phyloP scores from a whole-genome alignment of 257 asterid species.

The Penstemon barbatus region DNA sequence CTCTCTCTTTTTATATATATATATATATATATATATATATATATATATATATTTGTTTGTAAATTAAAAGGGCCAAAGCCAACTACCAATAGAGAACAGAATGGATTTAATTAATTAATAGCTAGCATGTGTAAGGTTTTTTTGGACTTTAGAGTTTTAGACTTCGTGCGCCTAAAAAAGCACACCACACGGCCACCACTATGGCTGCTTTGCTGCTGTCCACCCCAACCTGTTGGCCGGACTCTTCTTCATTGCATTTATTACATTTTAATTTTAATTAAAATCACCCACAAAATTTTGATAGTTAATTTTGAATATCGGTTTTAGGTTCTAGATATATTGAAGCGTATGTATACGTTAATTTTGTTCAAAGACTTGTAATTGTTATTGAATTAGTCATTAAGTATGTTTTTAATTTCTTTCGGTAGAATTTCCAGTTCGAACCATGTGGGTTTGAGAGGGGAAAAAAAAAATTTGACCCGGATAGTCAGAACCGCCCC shows the following conservation, averaged over 20 bases:
- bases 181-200: slow-evolving; percentile 1
- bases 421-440: too few relatives aligned
- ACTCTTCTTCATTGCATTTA: not conserved
- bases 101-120: slow-evolving; percentile 23
- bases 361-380: too few relatives aligned
- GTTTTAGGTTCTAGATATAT: too few relatives aligned
- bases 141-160: slow-evolving; percentile 29
- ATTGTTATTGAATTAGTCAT: too few relatives aligned
- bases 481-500: too few relatives aligned
- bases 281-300: not conserved
- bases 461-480: too few relatives aligned
- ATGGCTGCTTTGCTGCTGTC: not conserved
- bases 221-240: not conserved
- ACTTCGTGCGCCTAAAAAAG: slow-evolving; percentile 26
- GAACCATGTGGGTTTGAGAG: too few relatives aligned
- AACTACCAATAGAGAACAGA: slow-evolving; percentile 40
- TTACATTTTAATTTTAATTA: not conserved
- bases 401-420: not conserved
- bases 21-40: not conserved
- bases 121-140: slow-evolving; percentile 47
- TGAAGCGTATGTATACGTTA: not conserved
- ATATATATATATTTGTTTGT: not conserved
- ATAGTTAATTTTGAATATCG: not conserved
- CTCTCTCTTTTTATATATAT: slow-evolving; percentile 12
- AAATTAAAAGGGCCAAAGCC: slow-evolving; percentile 26